A percentile compares a stretch with the other conserved stretches of the same genome.
These are phyloP conservation scores for Monosporozyma aquatica DNA, from an alignment of 805 yeast genomes.

Conservation along the genomic window DNA sequence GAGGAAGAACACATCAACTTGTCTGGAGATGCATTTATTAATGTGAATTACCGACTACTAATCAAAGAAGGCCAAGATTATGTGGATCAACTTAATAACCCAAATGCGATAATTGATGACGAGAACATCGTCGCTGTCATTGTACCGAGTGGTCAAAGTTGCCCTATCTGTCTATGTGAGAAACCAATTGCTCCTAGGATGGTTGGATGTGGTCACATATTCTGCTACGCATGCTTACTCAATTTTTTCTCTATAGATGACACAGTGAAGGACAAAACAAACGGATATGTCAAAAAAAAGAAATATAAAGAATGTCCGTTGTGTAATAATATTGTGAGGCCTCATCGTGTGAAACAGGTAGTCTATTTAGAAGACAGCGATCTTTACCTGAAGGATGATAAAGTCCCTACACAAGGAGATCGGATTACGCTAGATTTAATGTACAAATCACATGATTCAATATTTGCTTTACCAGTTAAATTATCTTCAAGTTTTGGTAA, in stretches of 20 bases:
- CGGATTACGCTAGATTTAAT: constrained; percentile 57
- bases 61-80: constrained; percentile 57
- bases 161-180: constrained; percentile 87
- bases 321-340: constrained; percentile 51
- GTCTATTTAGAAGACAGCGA: constrained; percentile 33
- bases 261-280: constrained; percentile 30
- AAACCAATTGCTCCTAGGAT: constrained; percentile 87
- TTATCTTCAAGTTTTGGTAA: constrained; percentile 32
- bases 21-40: constrained; percentile 61
- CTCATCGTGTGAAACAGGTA: constrained; percentile 59
- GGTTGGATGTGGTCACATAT: constrained; percentile 90
- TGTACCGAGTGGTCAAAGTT: constrained; percentile 65
- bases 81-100: constrained; percentile 53
- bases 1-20: constrained; percentile 37
- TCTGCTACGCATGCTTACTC: constrained; percentile 75
- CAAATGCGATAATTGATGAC: constrained; percentile 62
- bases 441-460: constrained; percentile 39
- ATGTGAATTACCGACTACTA: constrained; percentile 75
- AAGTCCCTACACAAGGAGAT: constrained; percentile 44
- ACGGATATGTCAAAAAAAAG: constrained; percentile 30
- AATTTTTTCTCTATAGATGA: constrained; percentile 50
- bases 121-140: constrained; percentile 59
- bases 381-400: not conserved
- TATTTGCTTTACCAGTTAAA: constrained; percentile 40
- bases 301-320: constrained; percentile 71